A percentile compares a stretch with the other conserved stretches of the same genome.
Conservation (phyloP, 306 rosid genomes). For the Potentilla sterilis region DNA sequence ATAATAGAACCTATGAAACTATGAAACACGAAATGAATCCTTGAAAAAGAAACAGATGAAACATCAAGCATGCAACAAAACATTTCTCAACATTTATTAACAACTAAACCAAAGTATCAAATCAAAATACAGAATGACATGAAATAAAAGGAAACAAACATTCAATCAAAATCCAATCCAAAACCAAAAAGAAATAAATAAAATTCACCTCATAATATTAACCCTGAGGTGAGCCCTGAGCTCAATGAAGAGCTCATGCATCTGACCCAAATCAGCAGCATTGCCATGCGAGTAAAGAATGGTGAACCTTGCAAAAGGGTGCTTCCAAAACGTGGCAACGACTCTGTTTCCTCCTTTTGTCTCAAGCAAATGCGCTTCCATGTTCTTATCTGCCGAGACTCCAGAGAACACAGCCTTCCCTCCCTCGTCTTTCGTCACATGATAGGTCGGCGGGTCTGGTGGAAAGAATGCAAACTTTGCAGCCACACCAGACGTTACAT, state of each 20-base stretch:
- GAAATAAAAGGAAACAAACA: background rate
- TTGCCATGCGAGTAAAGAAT: conserved; percentile 93
- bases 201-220: conserved; percentile 75
- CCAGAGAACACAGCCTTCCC: conserved; percentile 67
- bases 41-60: conserved; percentile 9
- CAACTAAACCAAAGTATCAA: background rate
- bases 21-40: background rate
- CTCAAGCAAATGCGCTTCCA: conserved; percentile 59
- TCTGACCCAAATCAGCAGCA: conserved; percentile 98
- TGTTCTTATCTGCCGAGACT: conserved; percentile 63
- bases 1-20: background rate
- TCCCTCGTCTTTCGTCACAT: conserved; percentile 45
- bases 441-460: conserved; percentile 94
- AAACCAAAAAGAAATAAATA: no score
- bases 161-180: background rate
- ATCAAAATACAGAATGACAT: background rate
- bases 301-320: conserved; percentile 82
- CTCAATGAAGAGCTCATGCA: conserved; percentile 87
- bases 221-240: conserved; percentile 97
- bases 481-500: conserved; percentile 85
- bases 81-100: background rate
- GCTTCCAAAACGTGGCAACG: conserved; percentile 87
- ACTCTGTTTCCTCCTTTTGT: conserved; percentile 74
- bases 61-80: background rate
- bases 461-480: conserved; percentile 97